Evolutionary conservation across 192 early-diverging fungal species (phyloP).

Genomic region (Gonapodya prolifera): DNA sequence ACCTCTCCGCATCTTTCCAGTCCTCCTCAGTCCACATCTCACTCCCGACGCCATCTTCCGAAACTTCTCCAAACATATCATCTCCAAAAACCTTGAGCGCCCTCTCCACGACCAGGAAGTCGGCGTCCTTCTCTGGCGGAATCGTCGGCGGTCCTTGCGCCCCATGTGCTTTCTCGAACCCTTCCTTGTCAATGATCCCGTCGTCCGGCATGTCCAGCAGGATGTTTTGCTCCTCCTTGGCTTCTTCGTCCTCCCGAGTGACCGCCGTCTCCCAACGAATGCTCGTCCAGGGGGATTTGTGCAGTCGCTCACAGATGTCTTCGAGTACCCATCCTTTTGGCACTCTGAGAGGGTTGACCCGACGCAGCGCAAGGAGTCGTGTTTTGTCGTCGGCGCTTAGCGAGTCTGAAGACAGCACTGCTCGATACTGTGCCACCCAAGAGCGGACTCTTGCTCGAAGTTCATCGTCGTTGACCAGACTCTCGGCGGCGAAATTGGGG

Average conservation of each 20-base stretch:
- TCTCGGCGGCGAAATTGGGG: neutral
- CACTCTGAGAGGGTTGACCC: too few species aligned
- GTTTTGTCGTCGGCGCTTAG: too few species aligned
- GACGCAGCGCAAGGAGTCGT: too few species aligned
- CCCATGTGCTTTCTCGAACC: neutral
- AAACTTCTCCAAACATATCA: neutral
- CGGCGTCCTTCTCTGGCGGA: neutral
- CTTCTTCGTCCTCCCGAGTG: too few species aligned
- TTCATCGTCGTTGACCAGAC: neutral
- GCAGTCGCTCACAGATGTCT: too few species aligned
- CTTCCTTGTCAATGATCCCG: neutral
- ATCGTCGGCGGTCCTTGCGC: neutral
- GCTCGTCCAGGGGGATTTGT: too few species aligned
- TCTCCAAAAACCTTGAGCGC: neutral
- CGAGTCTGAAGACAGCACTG: too few species aligned
- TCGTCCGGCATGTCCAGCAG: neutral
- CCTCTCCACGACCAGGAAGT: neutral
- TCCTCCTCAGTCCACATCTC: too few species aligned
- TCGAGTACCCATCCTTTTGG: too few species aligned
- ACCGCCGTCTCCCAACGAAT: too few species aligned
- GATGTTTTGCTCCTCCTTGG: neutral
- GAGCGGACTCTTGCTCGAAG: neutral
- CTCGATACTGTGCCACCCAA: neutral
- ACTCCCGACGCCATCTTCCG: too few species aligned
- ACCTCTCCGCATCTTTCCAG: too few species aligned